A percentile compares a stretch with the other conserved stretches of the same genome.
These are phyloP conservation scores for Podila clonocystis DNA, from an alignment of 192 early-diverging fungal species.

Conservation along the genomic window DNA sequence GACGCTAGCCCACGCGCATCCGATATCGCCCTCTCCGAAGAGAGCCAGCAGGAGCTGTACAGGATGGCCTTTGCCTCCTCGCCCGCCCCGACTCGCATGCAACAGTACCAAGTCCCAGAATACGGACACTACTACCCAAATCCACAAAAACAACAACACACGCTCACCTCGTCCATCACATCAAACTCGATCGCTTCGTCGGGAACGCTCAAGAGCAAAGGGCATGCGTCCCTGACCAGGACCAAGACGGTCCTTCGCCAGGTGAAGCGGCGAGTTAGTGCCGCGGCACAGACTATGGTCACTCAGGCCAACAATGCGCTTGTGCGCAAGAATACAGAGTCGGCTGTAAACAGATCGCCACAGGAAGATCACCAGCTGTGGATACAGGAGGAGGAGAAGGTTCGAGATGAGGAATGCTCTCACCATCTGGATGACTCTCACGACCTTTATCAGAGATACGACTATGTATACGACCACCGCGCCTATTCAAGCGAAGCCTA, in stretches of 20 bases:
- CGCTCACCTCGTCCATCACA: background rate
- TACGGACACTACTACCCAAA: background rate
- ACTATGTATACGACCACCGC: no score
- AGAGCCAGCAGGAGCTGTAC: background rate
- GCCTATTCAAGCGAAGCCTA: no score
- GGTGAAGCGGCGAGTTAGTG: conserved; percentile 25
- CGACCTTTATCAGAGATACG: no score
- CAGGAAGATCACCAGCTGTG: background rate
- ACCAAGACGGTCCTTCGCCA: conserved; percentile 33
- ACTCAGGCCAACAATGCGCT: conserved; percentile 25
- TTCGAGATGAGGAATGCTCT: no score
- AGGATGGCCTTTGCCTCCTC: background rate
- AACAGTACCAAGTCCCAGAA: no score
- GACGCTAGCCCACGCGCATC: background rate
- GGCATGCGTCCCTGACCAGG: conserved; percentile 9
- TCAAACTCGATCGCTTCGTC: conserved; percentile 6
- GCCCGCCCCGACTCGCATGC: background rate
- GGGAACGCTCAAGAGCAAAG: conserved; percentile 16
- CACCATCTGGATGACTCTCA: no score
- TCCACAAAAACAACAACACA: background rate
- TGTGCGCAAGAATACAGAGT: background rate
- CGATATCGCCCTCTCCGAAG: background rate
- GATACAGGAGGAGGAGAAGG: background rate
- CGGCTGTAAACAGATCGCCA: background rate
- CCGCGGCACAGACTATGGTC: conserved; percentile 7